These are phyloP conservation scores for Trichoderma endophyticum DNA, from an alignment of 2,329 filamentous ascomycete species.

Conservation along the genomic window DNA sequence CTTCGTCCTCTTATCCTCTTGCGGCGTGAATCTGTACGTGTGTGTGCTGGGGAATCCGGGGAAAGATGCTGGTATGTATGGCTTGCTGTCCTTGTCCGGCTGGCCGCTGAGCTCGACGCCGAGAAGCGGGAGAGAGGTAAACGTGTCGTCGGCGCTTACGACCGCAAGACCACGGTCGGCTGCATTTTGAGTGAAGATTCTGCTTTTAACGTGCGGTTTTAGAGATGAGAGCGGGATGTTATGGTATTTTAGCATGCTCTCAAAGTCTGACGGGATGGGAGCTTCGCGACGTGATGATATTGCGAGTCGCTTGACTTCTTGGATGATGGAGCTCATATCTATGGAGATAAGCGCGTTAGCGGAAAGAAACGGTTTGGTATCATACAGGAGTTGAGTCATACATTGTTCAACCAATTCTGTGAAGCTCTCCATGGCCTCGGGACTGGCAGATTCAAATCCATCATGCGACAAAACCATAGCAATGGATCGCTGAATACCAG, in stretches of 20 bases:
- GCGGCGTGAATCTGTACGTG: constrained; percentile 59
- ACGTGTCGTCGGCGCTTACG: constrained; percentile 38
- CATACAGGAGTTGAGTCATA: constrained; percentile 38
- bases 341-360: constrained; percentile 22
- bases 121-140: constrained; percentile 44
- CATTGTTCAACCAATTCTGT: constrained; percentile 55
- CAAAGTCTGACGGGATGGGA: constrained; percentile 57
- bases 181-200: constrained; percentile 42
- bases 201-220: constrained; percentile 55
- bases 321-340: constrained; percentile 51
- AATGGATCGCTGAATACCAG: constrained; percentile 52
- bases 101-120: constrained; percentile 57
- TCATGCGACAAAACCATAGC: constrained; percentile 54
- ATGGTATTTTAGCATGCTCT: constrained; percentile 49
- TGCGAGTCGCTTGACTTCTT: constrained; percentile 46
- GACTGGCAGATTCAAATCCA: constrained; percentile 54
- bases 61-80: constrained; percentile 57
- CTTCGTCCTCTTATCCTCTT: constrained; percentile 43
- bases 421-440: constrained; percentile 58
- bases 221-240: constrained; percentile 51
- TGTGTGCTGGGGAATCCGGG: constrained; percentile 63
- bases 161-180: constrained; percentile 39
- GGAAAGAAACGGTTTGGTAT: neutral
- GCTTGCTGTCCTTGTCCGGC: constrained; percentile 52
- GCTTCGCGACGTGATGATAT: constrained; percentile 50